Evolutionary conservation across 352 stramenopile genomes (phyloP).

Genomic region (Pythium graminicola): DNA sequence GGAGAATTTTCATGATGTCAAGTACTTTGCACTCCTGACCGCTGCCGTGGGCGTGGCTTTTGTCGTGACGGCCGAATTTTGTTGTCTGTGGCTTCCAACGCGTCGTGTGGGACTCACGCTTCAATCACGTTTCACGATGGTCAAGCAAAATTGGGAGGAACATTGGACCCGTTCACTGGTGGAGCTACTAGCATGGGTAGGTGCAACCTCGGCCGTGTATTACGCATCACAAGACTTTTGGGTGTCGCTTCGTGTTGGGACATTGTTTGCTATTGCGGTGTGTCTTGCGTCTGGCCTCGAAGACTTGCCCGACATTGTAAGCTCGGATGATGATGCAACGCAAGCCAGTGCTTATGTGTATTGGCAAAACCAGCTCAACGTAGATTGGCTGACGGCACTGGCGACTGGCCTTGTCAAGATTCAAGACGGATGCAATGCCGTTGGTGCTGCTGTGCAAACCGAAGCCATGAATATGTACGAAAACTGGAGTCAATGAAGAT

Average conservation of each 20-base stretch:
- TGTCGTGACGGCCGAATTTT: constrained; percentile 69
- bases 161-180: constrained; percentile 42
- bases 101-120: constrained; percentile 61
- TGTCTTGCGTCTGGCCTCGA: constrained; percentile 51
- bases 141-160: constrained; percentile 53
- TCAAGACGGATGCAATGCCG: constrained; percentile 26
- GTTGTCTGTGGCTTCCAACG: constrained; percentile 70
- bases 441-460: constrained; percentile 26
- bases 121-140: constrained; percentile 65
- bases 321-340: constrained; percentile 23
- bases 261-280: constrained; percentile 43
- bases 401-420: constrained; percentile 35
- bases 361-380: constrained; percentile 45
- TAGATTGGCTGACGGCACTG: constrained; percentile 41
- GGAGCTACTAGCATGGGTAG: constrained; percentile 59
- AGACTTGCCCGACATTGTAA: constrained; percentile 49
- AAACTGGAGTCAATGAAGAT: constrained; percentile 47
- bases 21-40: constrained; percentile 62
- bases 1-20: constrained; percentile 63
- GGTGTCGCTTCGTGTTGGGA: constrained; percentile 47
- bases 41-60: constrained; percentile 62
- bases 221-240: constrained; percentile 45
- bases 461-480: constrained; percentile 67
- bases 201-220: constrained; percentile 53
- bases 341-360: constrained; percentile 41